A percentile compares a stretch with the other conserved stretches of the same genome.
These are phyloP conservation scores for Juglanconis oblonga DNA, from an alignment of 2,329 filamentous ascomycete genomes.

Conservation along the genomic window DNA sequence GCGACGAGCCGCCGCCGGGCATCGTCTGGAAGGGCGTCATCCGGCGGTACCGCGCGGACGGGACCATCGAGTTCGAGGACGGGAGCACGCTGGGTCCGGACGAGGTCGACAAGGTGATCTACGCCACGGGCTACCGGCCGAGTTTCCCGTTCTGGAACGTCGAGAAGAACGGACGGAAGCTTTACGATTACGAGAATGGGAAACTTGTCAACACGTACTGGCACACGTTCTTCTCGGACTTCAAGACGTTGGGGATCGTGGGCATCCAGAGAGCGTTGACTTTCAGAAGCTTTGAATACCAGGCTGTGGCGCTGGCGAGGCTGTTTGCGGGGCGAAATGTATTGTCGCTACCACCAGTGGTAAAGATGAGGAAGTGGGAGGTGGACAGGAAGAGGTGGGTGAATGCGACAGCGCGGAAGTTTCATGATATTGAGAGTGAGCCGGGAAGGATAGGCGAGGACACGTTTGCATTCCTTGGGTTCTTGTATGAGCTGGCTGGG, in stretches of 20 bases:
- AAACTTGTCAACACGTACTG: constrained; percentile 44
- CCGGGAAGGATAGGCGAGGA: constrained; percentile 35
- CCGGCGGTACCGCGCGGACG: constrained; percentile 37
- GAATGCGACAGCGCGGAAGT: constrained; percentile 34
- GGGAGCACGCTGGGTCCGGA: constrained; percentile 27
- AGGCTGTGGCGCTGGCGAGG: constrained; percentile 50
- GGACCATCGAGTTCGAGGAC: constrained; percentile 42
- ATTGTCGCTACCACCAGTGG: constrained; percentile 33
- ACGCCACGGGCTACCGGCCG: constrained; percentile 41
- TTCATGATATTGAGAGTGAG: constrained; percentile 54
- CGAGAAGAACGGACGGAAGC: constrained; percentile 38
- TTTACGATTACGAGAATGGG: constrained; percentile 48
- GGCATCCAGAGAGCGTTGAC: constrained; percentile 50
- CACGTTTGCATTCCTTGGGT: constrained; percentile 44
- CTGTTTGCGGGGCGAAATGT: constrained; percentile 42
- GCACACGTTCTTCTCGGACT: constrained; percentile 51
- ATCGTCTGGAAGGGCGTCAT: constrained; percentile 55
- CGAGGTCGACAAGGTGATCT: constrained; percentile 38
- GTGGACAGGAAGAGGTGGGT: constrained; percentile 30
- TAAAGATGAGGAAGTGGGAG: constrained; percentile 47
- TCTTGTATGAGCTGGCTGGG: constrained; percentile 47
- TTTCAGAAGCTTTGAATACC: constrained; percentile 55
- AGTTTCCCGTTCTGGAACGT: constrained; percentile 50
- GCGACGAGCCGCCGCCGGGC: constrained; percentile 40
- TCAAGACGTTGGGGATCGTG: constrained; percentile 46